phyloP scores from a whole-genome alignment of 2,329 filamentous ascomycete genomes.

The Passalora sequoiae region DNA sequence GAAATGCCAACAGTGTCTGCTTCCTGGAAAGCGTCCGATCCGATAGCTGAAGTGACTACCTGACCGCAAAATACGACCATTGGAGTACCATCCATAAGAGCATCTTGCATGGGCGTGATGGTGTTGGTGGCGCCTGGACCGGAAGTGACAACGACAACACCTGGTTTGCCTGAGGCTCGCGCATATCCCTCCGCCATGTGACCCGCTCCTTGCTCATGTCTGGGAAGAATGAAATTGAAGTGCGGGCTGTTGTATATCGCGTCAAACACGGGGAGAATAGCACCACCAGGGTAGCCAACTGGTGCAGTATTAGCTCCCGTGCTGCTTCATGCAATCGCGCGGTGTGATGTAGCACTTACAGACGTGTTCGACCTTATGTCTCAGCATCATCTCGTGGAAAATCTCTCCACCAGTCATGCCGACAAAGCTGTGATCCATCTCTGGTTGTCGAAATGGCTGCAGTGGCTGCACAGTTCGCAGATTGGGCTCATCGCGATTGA shows the following conservation, averaged over 20 bases:
- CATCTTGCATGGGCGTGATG: conserved; percentile 93
- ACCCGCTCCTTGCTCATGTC: conserved; percentile 95
- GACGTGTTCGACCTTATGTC: conserved; percentile 85
- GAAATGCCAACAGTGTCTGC: conserved; percentile 93
- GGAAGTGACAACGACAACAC: conserved; percentile 93
- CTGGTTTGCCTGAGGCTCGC: conserved; percentile 84
- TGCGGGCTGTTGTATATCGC: conserved; percentile 97
- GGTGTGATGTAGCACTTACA: conserved; percentile 57
- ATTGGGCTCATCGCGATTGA: conserved; percentile 44
- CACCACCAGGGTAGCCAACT: conserved; percentile 79
- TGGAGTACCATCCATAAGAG: conserved; percentile 88
- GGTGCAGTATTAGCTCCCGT: too few species aligned
- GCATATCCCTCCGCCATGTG: conserved; percentile 99
- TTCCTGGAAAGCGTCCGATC: conserved; percentile 95
- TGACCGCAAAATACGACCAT: conserved; percentile 95
- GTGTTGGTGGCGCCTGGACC: conserved; percentile 96
- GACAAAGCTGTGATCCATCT: conserved; percentile 65
- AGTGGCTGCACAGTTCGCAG: conserved; percentile 41
- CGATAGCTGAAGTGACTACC: conserved; percentile 83
- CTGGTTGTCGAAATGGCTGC: conserved; percentile 43
- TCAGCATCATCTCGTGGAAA: conserved; percentile 98
- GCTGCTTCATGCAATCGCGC: too few species aligned
- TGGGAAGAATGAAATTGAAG: conserved; percentile 91
- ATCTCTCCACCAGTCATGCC: conserved; percentile 94
- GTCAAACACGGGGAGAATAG: conserved; percentile 96